phyloP scores from a whole-genome alignment of 2,329 filamentous ascomycete genomes.

The Aspergillaceae sp. region DNA sequence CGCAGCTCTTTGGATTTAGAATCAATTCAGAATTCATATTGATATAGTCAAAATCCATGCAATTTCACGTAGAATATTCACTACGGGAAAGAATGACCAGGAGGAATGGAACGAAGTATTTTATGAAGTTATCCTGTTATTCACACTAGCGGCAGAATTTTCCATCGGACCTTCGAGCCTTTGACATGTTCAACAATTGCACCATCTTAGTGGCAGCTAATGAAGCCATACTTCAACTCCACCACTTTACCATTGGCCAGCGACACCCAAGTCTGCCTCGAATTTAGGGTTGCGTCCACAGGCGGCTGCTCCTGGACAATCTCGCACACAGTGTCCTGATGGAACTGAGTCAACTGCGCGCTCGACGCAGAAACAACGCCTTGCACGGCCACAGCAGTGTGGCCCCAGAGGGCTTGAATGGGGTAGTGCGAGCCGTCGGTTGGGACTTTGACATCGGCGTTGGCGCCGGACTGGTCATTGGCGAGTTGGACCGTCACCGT shows the following conservation, averaged over 20 bases:
- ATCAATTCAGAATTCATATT: too few species aligned
- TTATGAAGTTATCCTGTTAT: too few species aligned
- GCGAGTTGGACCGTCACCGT: conserved; percentile 16
- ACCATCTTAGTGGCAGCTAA: not conserved
- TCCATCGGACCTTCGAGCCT: too few species aligned
- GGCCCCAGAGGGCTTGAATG: conserved; percentile 14
- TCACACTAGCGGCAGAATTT: too few species aligned
- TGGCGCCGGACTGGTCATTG: conserved; percentile 18
- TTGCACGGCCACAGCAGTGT: conserved; percentile 12
- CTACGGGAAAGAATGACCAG: too few species aligned
- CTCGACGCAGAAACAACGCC: conserved; percentile 16
- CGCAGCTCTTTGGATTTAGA: too few species aligned
- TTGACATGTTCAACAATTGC: too few species aligned
- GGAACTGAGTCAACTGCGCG: conserved; percentile 14
- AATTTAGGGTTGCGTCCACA: conserved; percentile 33
- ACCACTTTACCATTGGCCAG: not conserved
- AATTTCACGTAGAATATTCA: too few species aligned
- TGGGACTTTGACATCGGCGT: conserved; percentile 12
- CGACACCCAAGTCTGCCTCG: not conserved
- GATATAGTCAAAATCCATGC: too few species aligned
- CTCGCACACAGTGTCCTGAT: conserved; percentile 12
- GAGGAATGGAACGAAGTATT: too few species aligned
- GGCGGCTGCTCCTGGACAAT: not conserved
- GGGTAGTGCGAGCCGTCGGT: conserved; percentile 12
- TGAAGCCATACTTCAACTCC: not conserved